Base-by-base conservation (phyloP, 257 asterid genomes). In the Osmanthus fragrans region DNA sequence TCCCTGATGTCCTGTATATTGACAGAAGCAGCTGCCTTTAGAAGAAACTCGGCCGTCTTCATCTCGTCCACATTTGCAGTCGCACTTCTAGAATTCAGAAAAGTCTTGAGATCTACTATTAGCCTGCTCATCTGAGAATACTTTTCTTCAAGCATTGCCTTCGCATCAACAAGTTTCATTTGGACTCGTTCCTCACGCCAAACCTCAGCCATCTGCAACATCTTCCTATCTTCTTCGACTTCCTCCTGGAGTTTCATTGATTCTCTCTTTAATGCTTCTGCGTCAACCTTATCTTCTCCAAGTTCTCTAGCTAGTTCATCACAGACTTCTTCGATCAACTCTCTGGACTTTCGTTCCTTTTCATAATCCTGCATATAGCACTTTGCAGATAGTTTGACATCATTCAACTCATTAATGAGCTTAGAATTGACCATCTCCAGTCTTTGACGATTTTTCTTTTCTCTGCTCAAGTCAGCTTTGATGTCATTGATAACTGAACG, bases 101-200 rank as follows among this genome's bases (percentile, higher is more conserved):
- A 82, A 2, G 82, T 78, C 58, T 85, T 86, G 0, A 89, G 72
- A 3, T 85, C 84, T 3, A 75, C 82, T 32, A 83, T 32, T 11
- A 90, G 74, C 27, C 16, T 13, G 76, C 82, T 88, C 93, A 90
- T 88, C 30, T 90, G 87, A 5, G 85, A 70, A 72, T 87, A 90
- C 77, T 85, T 90, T 74, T 88, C 91, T 76, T 90, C 96, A 2
- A 90, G 93, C 88, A 89, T 86, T 42, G 86, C 84, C 70, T 90
- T 90, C 27, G 96, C 93, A 67, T 90, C 96, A 1, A 89, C 83
- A 30, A 90, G 71, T 78, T 90, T 90, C 96, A 90, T 88, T 60
- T 88, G 96, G 64, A 90, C 90, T 0, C 96, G 88, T 73, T 90
- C 96, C 73, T 90, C 96, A 0, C 96, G 90, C 96, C 96, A 90